Conservation (phyloP, 257 asterid genomes). For the Ilex aquifolium region DNA sequence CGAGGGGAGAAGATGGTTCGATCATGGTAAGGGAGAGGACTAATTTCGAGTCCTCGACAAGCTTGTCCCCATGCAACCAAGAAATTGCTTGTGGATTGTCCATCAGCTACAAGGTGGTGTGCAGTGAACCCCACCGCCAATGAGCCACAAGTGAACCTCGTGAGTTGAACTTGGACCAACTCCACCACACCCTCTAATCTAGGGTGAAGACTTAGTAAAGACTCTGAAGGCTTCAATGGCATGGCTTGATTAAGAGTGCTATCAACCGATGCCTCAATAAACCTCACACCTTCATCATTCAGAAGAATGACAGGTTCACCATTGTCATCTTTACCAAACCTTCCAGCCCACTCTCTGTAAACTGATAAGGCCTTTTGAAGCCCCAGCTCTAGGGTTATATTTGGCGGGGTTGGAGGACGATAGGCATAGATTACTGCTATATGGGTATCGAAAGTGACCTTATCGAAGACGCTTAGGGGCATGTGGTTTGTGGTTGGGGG, state of each 20-base stretch:
- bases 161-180: conserved; percentile 70
- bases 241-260: conserved; percentile 36
- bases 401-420: conserved; percentile 70
- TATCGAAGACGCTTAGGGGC: conserved; percentile 68
- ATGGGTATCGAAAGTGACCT: conserved; percentile 57
- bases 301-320: conserved; percentile 43
- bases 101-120: conserved; percentile 78
- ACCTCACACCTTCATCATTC: conserved; percentile 66
- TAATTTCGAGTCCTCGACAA: conserved; percentile 35
- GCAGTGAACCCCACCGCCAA: conserved; percentile 73
- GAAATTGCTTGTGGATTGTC: conserved; percentile 61
- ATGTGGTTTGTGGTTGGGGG: conserved; percentile 25
- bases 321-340: conserved; percentile 42
- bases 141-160: conserved; percentile 77
- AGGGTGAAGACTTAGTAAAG: conserved; percentile 63
- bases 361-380: conserved; percentile 46
- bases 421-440: conserved; percentile 73
- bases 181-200: conserved; percentile 40
- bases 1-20: conserved; percentile 55
- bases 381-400: conserved; percentile 41
- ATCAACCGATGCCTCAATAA: conserved; percentile 69
- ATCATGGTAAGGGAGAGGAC: conserved; percentile 48
- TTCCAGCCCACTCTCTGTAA: conserved; percentile 78
- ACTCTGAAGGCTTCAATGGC: conserved; percentile 42
- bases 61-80: conserved; percentile 89